These are phyloP conservation scores for Podaxis rugospora DNA, from an alignment of 768 basidiomycete species.

Conservation along the genomic window DNA sequence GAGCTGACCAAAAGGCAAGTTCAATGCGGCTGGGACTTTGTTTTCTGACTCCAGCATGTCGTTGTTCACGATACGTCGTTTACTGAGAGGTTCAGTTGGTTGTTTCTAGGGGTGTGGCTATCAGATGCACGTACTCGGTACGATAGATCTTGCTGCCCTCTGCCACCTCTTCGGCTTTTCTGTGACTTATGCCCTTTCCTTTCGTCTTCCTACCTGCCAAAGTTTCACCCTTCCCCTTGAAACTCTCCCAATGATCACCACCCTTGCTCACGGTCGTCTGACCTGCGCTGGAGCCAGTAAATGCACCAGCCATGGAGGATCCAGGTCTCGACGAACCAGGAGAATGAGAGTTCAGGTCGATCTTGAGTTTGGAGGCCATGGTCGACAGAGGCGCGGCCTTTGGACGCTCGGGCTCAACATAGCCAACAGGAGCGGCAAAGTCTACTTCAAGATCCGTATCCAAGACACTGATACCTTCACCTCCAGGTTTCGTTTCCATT, in stretches of 20 bases:
- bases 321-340: slow-evolving; percentile 83
- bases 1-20: slow-evolving; percentile 87
- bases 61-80: slow-evolving; percentile 81
- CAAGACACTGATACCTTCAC: slow-evolving; percentile 81
- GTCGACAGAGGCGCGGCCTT: slow-evolving; percentile 79
- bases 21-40: slow-evolving; percentile 86
- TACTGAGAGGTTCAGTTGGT: slow-evolving; percentile 38
- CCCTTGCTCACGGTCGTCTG: slow-evolving; percentile 59
- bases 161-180: slow-evolving; percentile 75
- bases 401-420: slow-evolving; percentile 89
- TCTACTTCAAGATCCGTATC: slow-evolving; percentile 99
- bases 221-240: slow-evolving; percentile 94
- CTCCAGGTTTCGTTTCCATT: slow-evolving; percentile 89
- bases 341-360: slow-evolving; percentile 83
- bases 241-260: slow-evolving; percentile 89
- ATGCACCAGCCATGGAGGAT: slow-evolving; percentile 68
- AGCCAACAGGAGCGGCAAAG: slow-evolving; percentile 89
- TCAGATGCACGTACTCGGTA: slow-evolving; percentile 66
- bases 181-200: slow-evolving; percentile 86
- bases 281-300: slow-evolving; percentile 47
- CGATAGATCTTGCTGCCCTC: slow-evolving; percentile 84
- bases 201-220: slow-evolving; percentile 89
- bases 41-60: slow-evolving; percentile 66
- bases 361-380: slow-evolving; percentile 96
- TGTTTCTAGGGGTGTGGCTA: not conserved